Evolutionary conservation across 805 yeast species (phyloP).

Genomic region (Cyberlindnera japonica): DNA sequence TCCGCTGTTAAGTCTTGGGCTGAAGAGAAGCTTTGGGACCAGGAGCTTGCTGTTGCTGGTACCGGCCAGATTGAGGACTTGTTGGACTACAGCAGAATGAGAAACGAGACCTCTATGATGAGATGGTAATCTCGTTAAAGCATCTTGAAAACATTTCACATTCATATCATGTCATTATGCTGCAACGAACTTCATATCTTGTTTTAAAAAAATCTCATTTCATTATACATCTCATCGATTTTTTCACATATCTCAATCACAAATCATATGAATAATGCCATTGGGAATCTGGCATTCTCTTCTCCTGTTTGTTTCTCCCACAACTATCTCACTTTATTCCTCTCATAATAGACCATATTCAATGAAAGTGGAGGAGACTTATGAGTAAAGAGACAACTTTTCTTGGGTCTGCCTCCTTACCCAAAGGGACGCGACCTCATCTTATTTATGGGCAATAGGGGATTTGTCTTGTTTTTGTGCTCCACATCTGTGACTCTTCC

Average conservation of each 20-base stretch:
- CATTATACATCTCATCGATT: neutral
- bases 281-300: slow-evolving; percentile 1
- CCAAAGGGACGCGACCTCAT: neutral
- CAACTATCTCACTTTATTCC: too few species aligned
- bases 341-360: neutral
- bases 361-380: neutral
- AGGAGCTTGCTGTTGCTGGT: slow-evolving; percentile 78
- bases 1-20: slow-evolving; percentile 71
- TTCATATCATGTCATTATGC: slow-evolving; percentile 1
- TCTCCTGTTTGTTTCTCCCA: neutral
- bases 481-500: neutral
- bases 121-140: slow-evolving; percentile 52
- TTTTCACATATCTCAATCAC: neutral
- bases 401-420: neutral
- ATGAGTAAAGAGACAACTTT: neutral
- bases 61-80: slow-evolving; percentile 84
- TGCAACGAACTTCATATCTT: slow-evolving; percentile 4
- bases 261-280: neutral
- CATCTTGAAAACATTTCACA: neutral
- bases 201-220: neutral
- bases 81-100: slow-evolving; percentile 79
- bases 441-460: slow-evolving; percentile 8
- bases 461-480: slow-evolving; percentile 3
- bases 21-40: slow-evolving; percentile 72
- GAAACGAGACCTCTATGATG: slow-evolving; percentile 88